These are phyloP conservation scores for Mycena sanguinolenta DNA, from an alignment of 768 basidiomycete genomes.

Conservation along the genomic window DNA sequence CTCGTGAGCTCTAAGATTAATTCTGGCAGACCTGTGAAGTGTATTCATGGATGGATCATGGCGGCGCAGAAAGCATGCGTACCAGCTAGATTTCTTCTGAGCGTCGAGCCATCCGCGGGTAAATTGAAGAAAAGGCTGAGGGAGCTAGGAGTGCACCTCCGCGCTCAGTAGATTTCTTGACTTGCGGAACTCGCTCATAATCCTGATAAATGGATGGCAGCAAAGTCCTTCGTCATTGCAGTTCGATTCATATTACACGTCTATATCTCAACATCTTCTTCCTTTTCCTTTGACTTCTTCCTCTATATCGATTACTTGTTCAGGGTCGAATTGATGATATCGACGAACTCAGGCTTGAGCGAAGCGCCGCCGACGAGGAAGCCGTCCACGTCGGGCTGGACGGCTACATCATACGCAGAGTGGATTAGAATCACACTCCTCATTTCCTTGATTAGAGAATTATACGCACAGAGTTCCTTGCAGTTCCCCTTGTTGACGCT, in stretches of 20 bases:
- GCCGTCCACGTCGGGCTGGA: constrained; percentile 90
- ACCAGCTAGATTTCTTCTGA: too few relatives aligned
- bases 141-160: too few relatives aligned
- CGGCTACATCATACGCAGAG: constrained; percentile 66
- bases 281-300: not conserved
- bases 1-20: too few relatives aligned
- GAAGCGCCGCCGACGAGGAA: constrained; percentile 99
- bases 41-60: too few relatives aligned
- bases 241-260: constrained; percentile 19
- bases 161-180: too few relatives aligned
- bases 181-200: not conserved
- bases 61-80: too few relatives aligned
- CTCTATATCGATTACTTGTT: constrained; percentile 8
- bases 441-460: not conserved
- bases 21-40: too few relatives aligned
- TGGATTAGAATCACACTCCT: too few relatives aligned
- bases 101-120: too few relatives aligned
- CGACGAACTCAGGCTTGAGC: constrained; percentile 95
- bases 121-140: too few relatives aligned
- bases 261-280: constrained; percentile 19
- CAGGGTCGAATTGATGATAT: constrained; percentile 83
- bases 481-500: constrained; percentile 92
- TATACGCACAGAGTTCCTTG: constrained; percentile 82
- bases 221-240: not conserved
- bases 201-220: not conserved